These are phyloP conservation scores for Cyberlindnera maritima DNA, from an alignment of 805 yeast genomes.

Conservation along the genomic window DNA sequence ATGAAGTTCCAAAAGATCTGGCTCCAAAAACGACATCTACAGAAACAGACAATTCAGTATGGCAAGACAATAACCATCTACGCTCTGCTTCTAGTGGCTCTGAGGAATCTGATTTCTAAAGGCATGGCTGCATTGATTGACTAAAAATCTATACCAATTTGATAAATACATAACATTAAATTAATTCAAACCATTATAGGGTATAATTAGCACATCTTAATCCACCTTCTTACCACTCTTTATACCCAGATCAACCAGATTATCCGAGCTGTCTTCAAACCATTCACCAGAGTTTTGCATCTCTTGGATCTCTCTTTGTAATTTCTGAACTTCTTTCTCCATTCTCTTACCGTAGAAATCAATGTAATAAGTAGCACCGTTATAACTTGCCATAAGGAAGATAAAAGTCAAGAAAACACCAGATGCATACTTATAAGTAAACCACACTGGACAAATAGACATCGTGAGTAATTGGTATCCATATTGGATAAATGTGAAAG, in stretches of 20 bases:
- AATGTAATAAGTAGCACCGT: constrained; percentile 93
- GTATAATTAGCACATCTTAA: background rate
- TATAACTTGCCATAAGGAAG: constrained; percentile 78
- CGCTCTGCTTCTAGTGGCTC: too few species aligned
- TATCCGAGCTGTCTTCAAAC: constrained; percentile 18
- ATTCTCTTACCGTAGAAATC: constrained; percentile 89
- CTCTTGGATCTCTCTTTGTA: constrained; percentile 68
- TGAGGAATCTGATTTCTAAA: too few species aligned
- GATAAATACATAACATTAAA: too few species aligned
- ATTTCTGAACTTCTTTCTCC: constrained; percentile 75
- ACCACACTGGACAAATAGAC: constrained; percentile 90
- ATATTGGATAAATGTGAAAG: constrained; percentile 84
- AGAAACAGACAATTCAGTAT: too few species aligned
- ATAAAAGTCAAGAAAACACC: constrained; percentile 65
- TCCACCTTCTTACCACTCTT: background rate
- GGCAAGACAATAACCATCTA: too few species aligned
- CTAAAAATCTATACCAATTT: too few species aligned
- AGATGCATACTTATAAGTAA: constrained; percentile 63
- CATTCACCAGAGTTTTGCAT: constrained; percentile 40
- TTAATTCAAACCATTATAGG: too few species aligned
- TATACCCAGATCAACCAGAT: background rate
- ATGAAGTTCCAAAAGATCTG: too few species aligned
- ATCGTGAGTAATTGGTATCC: constrained; percentile 82
- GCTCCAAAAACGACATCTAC: too few species aligned
- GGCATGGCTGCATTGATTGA: too few species aligned